phyloP scores from a whole-genome alignment of 257 asterid genomes.

The Echites panduratus region DNA sequence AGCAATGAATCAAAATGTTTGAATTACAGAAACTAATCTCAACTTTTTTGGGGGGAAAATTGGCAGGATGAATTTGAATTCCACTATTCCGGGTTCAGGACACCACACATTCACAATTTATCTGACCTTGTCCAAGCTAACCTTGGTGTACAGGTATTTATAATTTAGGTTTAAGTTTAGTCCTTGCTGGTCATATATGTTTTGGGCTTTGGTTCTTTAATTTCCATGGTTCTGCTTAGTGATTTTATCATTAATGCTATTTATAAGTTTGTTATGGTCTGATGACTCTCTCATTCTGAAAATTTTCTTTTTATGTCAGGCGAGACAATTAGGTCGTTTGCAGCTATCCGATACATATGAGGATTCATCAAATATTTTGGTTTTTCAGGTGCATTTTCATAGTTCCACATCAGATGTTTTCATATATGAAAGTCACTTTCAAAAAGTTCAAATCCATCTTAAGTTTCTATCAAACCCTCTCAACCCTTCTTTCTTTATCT shows the following conservation, averaged over 20 bases:
- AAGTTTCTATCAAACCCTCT: background rate
- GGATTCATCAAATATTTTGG: constrained; percentile 66
- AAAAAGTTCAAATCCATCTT: background rate
- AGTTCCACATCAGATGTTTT: background rate
- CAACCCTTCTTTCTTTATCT: constrained; percentile 16
- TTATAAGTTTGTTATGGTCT: background rate
- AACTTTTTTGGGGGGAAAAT: background rate
- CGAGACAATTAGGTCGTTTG: constrained; percentile 55
- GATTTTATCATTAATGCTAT: constrained; percentile 9
- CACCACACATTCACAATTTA: constrained; percentile 76
- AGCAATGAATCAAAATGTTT: background rate
- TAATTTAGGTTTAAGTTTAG: background rate
- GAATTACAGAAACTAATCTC: background rate
- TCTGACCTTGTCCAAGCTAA: constrained; percentile 85
- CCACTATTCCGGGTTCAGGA: constrained; percentile 81
- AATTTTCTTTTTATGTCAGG: constrained; percentile 35
- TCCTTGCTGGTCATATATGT: background rate
- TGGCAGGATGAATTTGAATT: constrained; percentile 73
- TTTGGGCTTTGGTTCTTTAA: background rate
- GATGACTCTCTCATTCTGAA: background rate
- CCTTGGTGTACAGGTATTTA: constrained; percentile 71
- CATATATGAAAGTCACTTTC: background rate
- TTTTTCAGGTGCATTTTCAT: constrained; percentile 71
- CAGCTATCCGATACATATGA: constrained; percentile 89
- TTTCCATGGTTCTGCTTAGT: background rate